Conservation (phyloP, 257 asterid species). For the Nicotiana benthamiana region DNA sequence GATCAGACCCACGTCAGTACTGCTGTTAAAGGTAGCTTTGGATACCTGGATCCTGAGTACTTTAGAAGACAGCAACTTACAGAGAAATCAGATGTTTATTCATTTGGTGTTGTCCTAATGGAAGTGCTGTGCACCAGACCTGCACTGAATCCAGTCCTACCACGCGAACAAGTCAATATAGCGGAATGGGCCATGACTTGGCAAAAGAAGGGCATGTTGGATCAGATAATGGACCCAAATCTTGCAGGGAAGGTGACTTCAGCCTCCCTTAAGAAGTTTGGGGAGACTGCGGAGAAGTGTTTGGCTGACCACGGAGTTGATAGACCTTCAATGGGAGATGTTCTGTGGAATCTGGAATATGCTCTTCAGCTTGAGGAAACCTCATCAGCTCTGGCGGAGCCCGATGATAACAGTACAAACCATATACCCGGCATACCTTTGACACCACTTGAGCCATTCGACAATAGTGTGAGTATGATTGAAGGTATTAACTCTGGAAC, state of each 20-base stretch:
- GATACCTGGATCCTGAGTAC: slow-evolving; percentile 78
- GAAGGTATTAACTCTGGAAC: slow-evolving; percentile 50
- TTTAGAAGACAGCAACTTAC: slow-evolving; percentile 77
- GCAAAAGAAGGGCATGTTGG: slow-evolving; percentile 81
- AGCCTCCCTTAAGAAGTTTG: slow-evolving; percentile 64
- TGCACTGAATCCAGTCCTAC: slow-evolving; percentile 70
- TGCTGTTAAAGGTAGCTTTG: slow-evolving; percentile 80
- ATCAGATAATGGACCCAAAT: slow-evolving; percentile 55
- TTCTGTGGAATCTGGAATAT: slow-evolving; percentile 71
- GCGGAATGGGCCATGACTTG: slow-evolving; percentile 84
- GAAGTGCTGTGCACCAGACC: slow-evolving; percentile 74
- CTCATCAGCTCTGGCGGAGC: slow-evolving; percentile 52
- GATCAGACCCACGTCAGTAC: slow-evolving; percentile 85
- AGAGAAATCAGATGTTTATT: slow-evolving; percentile 73
- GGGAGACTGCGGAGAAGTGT: slow-evolving; percentile 76
- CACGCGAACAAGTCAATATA: slow-evolving; percentile 68
- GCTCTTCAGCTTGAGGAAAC: slow-evolving; percentile 82
- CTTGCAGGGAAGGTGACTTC: slow-evolving; percentile 55
- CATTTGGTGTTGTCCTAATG: slow-evolving; percentile 74
- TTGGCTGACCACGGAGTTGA: slow-evolving; percentile 66
- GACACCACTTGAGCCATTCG: slow-evolving; percentile 47
- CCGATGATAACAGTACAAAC: slow-evolving; percentile 60
- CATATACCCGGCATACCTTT: slow-evolving; percentile 48
- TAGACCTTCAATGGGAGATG: slow-evolving; percentile 80
- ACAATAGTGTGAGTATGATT: slow-evolving; percentile 53